phyloP scores from a whole-genome alignment of 2,329 filamentous ascomycete genomes.

The Blastomyces silverae region DNA sequence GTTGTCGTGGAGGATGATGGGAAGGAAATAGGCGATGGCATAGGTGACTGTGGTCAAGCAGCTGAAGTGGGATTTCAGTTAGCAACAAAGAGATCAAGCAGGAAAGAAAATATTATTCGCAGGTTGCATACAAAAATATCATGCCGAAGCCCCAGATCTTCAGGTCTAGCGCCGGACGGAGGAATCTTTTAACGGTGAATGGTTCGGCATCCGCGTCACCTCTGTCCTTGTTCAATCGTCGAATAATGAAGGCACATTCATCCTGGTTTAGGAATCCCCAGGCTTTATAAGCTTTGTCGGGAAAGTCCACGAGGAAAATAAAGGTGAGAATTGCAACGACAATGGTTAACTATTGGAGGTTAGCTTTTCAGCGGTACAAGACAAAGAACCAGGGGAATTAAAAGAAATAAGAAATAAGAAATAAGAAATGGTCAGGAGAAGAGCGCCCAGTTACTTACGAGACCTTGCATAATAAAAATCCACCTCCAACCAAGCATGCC shows the following conservation, averaged over 20 bases:
- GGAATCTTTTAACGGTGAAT: constrained; percentile 38
- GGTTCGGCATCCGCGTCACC: constrained; percentile 46
- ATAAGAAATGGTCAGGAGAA: background rate
- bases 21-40: constrained; percentile 70
- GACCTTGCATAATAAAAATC: constrained; percentile 52
- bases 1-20: constrained; percentile 59
- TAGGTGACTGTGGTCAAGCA: constrained; percentile 68
- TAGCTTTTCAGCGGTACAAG: background rate
- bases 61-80: constrained; percentile 40
- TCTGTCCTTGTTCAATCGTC: constrained; percentile 48
- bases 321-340: constrained; percentile 26
- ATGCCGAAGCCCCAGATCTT: constrained; percentile 52
- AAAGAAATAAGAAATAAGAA: too few species aligned
- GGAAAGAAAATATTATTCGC: background rate
- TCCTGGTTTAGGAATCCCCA: constrained; percentile 32
- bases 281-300: constrained; percentile 29
- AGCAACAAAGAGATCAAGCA: background rate
- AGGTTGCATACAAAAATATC: constrained; percentile 41
- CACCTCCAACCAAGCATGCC: constrained; percentile 47
- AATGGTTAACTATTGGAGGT: constrained; percentile 24
- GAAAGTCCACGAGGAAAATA: constrained; percentile 36
- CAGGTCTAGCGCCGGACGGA: constrained; percentile 43
- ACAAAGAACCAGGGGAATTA: background rate
- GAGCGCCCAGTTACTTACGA: constrained; percentile 16
- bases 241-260: constrained; percentile 46